phyloP scores from a whole-genome alignment of 108 stramenopile genomes.

The Skeletonema marinoi region DNA sequence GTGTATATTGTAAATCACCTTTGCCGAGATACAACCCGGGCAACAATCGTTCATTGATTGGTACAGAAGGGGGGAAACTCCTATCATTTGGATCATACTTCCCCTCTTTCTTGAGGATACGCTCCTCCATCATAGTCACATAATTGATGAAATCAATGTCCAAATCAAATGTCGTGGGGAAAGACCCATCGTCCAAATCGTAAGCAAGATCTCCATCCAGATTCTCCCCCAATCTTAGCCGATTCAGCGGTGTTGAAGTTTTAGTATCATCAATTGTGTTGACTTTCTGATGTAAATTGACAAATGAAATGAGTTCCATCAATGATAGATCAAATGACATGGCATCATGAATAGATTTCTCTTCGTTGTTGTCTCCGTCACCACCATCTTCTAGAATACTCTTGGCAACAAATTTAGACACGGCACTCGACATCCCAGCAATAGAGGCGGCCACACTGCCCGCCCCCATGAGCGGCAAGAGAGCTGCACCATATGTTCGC shows the following conservation, averaged over 20 bases:
- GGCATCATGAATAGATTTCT: slow-evolving; percentile 6
- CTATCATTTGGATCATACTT: slow-evolving; percentile 59
- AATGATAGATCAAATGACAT: slow-evolving; percentile 41
- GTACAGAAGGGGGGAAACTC: slow-evolving; percentile 37
- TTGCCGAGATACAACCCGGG: slow-evolving; percentile 60
- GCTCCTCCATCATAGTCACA: slow-evolving; percentile 49
- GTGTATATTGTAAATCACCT: slow-evolving; percentile 53
- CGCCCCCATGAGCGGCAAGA: slow-evolving; percentile 46
- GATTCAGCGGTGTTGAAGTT: slow-evolving; percentile 15
- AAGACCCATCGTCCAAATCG: slow-evolving; percentile 15
- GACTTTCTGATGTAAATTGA: slow-evolving; percentile 56
- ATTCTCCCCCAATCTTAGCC: slow-evolving; percentile 36
- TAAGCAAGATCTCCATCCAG: slow-evolving; percentile 49
- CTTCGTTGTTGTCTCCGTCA: not conserved
- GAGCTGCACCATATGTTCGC: slow-evolving; percentile 40
- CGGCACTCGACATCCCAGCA: slow-evolving; percentile 5
- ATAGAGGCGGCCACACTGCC: slow-evolving; percentile 30
- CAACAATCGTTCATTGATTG: slow-evolving; percentile 48
- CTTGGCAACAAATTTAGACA: slow-evolving; percentile 29
- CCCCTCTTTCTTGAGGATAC: slow-evolving; percentile 20
- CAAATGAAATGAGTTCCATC: slow-evolving; percentile 39
- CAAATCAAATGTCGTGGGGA: slow-evolving; percentile 42
- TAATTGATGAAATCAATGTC: slow-evolving; percentile 52
- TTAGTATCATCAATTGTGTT: slow-evolving; percentile 3
- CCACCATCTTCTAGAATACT: slow-evolving; percentile 30